Conservation (phyloP, 192 early-diverging fungal genomes). For the Coemansia sp. region DNA sequence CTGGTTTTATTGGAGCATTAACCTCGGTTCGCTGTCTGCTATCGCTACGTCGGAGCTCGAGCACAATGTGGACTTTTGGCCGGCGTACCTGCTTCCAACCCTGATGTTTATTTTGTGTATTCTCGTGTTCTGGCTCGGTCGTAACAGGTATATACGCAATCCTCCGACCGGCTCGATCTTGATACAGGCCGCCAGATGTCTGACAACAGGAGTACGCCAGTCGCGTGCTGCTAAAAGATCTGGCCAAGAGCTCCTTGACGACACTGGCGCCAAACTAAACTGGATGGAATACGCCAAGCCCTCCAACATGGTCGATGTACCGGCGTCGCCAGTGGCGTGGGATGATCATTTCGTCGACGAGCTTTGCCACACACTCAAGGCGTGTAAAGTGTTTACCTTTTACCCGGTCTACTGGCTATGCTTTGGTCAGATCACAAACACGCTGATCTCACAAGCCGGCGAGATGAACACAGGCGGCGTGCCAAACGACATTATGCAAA, state of each 20-base stretch:
- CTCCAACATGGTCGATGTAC: constrained; percentile 16
- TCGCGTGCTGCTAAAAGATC: constrained; percentile 19
- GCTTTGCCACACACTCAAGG: constrained; percentile 20
- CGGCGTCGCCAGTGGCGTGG: constrained; percentile 5
- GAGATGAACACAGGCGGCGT: constrained; percentile 58
- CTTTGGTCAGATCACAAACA: constrained; percentile 64
- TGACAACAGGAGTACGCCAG: constrained; percentile 22
- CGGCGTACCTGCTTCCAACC: constrained; percentile 54
- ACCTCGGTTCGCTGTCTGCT: constrained; percentile 54
- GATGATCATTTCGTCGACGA: constrained; percentile 36
- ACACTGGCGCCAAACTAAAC: constrained; percentile 5
- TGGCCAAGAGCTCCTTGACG: neutral
- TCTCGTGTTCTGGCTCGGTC: constrained; percentile 51
- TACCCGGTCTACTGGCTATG: constrained; percentile 43
- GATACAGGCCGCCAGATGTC: constrained; percentile 9
- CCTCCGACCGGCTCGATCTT: constrained; percentile 55
- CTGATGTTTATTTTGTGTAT: constrained; percentile 53
- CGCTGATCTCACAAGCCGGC: constrained; percentile 61
- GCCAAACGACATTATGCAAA: constrained; percentile 69
- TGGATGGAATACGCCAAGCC: constrained; percentile 37
- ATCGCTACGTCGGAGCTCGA: constrained; percentile 55
- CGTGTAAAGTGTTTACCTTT: constrained; percentile 42
- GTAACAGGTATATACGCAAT: constrained; percentile 39
- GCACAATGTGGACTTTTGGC: constrained; percentile 52
- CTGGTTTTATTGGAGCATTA: constrained; percentile 72